These are phyloP conservation scores for Talaromyces pinophilus DNA, from an alignment of 2,329 filamentous ascomycete genomes.

Conservation along the genomic window DNA sequence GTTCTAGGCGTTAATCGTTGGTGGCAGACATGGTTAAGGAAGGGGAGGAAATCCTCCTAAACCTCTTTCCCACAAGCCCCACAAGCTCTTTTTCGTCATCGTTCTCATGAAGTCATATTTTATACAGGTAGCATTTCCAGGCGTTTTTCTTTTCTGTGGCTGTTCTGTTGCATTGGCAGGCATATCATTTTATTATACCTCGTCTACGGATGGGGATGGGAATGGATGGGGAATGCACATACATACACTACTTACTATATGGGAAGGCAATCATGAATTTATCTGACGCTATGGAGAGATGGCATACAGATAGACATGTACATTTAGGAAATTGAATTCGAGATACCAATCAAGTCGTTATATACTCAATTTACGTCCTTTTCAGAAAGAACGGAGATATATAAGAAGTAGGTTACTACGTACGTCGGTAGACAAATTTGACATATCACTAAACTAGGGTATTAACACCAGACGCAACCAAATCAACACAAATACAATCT, in stretches of 20 bases:
- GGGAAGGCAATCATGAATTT: background rate
- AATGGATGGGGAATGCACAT: background rate
- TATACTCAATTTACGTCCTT: too few species aligned
- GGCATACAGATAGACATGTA: background rate
- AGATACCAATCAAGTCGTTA: background rate
- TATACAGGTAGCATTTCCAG: constrained; percentile 1
- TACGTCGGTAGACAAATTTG: background rate
- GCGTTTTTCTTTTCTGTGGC: background rate
- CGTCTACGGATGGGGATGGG: background rate
- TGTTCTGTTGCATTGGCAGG: constrained; percentile 4
- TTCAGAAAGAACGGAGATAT: too few species aligned
- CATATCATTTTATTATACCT: background rate
- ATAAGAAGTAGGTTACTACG: too few species aligned
- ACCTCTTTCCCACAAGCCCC: background rate
- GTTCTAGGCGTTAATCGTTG: constrained; percentile 60
- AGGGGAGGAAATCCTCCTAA: constrained; percentile 32
- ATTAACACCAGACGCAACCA: constrained; percentile 1
- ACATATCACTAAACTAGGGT: background rate
- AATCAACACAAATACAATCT: background rate
- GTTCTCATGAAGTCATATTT: background rate
- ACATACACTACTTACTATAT: background rate
- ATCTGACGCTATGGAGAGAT: background rate
- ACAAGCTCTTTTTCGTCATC: background rate
- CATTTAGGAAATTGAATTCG: background rate
- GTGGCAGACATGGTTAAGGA: constrained; percentile 61